Conservation (phyloP, 75 land plant species). For the Azolla pinnata region DNA sequence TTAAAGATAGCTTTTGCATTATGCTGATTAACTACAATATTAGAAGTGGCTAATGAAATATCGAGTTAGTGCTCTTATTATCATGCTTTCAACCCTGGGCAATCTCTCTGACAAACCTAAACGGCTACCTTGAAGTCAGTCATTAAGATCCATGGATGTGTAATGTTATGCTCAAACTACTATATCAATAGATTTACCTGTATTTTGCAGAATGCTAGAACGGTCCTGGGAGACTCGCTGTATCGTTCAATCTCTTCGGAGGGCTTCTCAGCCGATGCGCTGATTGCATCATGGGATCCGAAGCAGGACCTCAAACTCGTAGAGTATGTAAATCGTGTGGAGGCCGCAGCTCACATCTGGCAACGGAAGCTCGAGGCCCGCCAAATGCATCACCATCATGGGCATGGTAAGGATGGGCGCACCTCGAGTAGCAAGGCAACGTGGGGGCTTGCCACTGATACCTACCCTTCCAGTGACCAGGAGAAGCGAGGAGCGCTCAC, state of each 20-base stretch:
- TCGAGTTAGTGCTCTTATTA: too few species aligned
- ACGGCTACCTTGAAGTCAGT: too few species aligned
- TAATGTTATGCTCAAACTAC: too few species aligned
- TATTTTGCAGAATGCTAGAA: constrained; percentile 70
- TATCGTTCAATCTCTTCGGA: constrained; percentile 40
- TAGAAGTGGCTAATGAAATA: too few species aligned
- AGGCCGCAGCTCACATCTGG: constrained; percentile 71
- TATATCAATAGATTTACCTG: too few species aligned
- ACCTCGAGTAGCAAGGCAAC: constrained; percentile 12
- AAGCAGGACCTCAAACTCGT: constrained; percentile 54
- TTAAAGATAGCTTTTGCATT: too few species aligned
- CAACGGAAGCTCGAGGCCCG: constrained; percentile 40
- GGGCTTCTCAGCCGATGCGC: constrained; percentile 37
- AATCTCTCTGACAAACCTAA: too few species aligned
- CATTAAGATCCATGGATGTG: too few species aligned
- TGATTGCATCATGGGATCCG: constrained; percentile 38
- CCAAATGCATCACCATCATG: constrained; percentile 6
- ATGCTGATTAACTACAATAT: too few species aligned
- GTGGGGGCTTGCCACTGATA: constrained; percentile 24
- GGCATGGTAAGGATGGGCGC: constrained; percentile 5
- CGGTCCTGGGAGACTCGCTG: constrained; percentile 59
- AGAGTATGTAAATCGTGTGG: constrained; percentile 58
- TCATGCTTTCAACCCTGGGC: too few species aligned
- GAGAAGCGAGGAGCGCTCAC: constrained; percentile 17
- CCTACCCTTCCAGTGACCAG: constrained; percentile 17